Evolutionary conservation across 2,329 filamentous ascomycete species (phyloP).

Genomic region (Microthyrium microscopicum): DNA sequence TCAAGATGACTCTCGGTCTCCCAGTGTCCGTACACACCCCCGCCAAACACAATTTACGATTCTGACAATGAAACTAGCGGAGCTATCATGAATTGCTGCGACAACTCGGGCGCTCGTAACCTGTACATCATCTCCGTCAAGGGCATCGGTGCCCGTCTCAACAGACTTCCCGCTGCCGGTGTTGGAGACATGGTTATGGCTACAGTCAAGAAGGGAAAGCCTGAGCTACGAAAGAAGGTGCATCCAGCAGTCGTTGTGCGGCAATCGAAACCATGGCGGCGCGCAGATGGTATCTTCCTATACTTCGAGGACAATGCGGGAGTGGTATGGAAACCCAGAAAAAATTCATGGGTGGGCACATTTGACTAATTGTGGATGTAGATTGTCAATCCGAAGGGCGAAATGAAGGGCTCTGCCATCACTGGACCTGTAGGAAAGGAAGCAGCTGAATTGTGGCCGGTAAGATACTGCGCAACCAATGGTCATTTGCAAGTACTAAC

Average conservation of each 20-base stretch:
- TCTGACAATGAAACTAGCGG: conserved; percentile 40
- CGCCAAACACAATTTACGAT: conserved; percentile 3
- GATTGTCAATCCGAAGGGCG: conserved; percentile 99
- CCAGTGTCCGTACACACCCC: conserved; percentile 65
- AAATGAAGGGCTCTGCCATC: conserved; percentile 99
- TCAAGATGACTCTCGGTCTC: conserved; percentile 99
- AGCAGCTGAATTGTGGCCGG: conserved; percentile 97
- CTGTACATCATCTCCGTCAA: conserved; percentile 99
- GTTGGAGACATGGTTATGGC: conserved; percentile 99
- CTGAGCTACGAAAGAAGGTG: conserved; percentile 99
- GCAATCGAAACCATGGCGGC: conserved; percentile 99
- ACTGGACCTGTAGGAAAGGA: conserved; percentile 99
- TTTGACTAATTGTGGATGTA: conserved; percentile 20
- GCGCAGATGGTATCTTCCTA: conserved; percentile 93
- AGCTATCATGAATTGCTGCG: conserved; percentile 99
- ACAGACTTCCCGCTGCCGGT: conserved; percentile 91
- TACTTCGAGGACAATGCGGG: conserved; percentile 99
- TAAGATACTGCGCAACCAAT: conserved; percentile 43
- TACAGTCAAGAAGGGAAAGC: conserved; percentile 99
- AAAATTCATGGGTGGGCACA: conserved; percentile 10
- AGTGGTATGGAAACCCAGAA: conserved; percentile 47
- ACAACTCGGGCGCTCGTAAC: conserved; percentile 98
- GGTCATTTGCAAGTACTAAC: conserved; percentile 18
- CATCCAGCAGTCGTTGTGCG: conserved; percentile 98
- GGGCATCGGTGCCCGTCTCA: conserved; percentile 92